Base-by-base conservation (phyloP, 176 grass and related monocot species). In the Pontederia crassipes region DNA sequence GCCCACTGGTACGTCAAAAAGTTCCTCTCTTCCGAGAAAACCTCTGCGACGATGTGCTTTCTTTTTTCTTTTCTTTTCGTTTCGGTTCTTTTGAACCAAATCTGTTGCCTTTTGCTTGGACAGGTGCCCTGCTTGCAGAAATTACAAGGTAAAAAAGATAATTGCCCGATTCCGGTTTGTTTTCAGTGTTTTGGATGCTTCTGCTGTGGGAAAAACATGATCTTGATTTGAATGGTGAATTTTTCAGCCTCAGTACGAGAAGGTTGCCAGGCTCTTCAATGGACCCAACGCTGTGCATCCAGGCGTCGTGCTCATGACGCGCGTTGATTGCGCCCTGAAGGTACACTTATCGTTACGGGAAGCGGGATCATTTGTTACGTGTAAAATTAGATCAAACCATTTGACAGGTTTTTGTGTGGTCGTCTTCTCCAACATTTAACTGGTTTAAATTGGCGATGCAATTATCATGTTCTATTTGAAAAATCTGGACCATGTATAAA, bases 41-140 rank as follows among this genome's bases (percentile, higher is more conserved):
- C 73, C 55, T 28, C 16, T 66, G 15, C 17, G 1, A 13, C 17
- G 45, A 10, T 46, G 1, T 70, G n/a, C 53, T 57, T 46, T 73
- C 9, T 24, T 10, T 24, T 10, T 51, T 17, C 67, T 62, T 6
- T 32, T 50, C 66, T 51, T 17, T 69, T 78, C 40, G 53, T 57
- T 72, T 56, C 48, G 57, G 49, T 49, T 60, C 10, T 73, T 60
- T 58, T 75, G 50, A 74, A 50, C 51, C 20, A 64, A 72, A 53
- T 81, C 45, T 60, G 48, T 12, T 49, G 12, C 65, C 9, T 35
- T 18, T 70, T 87, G 57, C 64, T 57, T 83, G 11, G 14, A 17
- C 72, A 98, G 93, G 93, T 98, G 93, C 64, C 93, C 93, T 61
- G 93, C 93, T 56, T 98, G 93, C 72, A 91, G 93, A 83, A 98